Evolutionary conservation across 2,329 filamentous ascomycete genomes (phyloP).

Genomic region (Pseudocercospora eumusae): DNA sequence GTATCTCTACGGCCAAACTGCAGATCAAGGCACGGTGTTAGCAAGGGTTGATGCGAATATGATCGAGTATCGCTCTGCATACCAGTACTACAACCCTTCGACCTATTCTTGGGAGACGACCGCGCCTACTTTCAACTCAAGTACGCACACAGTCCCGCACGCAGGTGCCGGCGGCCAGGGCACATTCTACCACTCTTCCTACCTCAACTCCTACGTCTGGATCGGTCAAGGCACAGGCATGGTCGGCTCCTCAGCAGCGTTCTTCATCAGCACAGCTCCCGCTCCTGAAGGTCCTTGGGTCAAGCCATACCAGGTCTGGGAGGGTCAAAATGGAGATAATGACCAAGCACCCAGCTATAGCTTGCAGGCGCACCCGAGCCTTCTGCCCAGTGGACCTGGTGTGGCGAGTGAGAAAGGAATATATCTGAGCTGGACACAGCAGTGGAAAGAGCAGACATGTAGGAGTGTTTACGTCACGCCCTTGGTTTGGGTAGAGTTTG

Average conservation of each 20-base stretch:
- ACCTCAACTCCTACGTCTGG: conserved; percentile 36
- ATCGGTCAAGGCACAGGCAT: conserved; percentile 31
- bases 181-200: conserved; percentile 36
- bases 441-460: conserved; percentile 21
- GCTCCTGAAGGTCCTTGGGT: conserved; percentile 39
- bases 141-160: conserved; percentile 28
- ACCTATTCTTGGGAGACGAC: conserved; percentile 25
- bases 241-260: conserved; percentile 26
- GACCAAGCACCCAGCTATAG: conserved; percentile 21
- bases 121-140: conserved; percentile 21
- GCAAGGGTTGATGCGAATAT: conserved; percentile 24
- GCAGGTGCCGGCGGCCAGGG: conserved; percentile 35
- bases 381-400: conserved; percentile 17
- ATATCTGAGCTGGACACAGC: conserved; percentile 28
- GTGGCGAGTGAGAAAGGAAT: conserved; percentile 25
- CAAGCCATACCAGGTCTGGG: conserved; percentile 26
- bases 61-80: conserved; percentile 29
- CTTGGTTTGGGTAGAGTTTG: conserved; percentile 29
- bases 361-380: conserved; percentile 30
- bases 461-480: conserved; percentile 25
- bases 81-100: conserved; percentile 27
- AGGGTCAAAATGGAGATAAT: conserved; percentile 26
- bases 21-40: conserved; percentile 20
- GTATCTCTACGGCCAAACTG: conserved; percentile 32
- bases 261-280: conserved; percentile 36